phyloP scores from a whole-genome alignment of 192 early-diverging fungal genomes.

The Physocladia obscura region DNA sequence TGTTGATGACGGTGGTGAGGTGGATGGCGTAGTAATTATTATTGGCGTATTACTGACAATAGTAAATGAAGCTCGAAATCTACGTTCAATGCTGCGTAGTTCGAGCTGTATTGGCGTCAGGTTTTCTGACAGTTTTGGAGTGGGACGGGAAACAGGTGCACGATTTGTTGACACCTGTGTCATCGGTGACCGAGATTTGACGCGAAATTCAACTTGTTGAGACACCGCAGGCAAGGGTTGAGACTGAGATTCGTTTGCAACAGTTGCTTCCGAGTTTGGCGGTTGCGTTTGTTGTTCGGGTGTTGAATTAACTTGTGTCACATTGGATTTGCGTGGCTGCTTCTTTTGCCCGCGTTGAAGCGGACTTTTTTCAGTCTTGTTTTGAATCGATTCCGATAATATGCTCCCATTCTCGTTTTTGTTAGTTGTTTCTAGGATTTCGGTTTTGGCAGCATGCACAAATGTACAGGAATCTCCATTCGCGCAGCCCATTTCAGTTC shows the following conservation, averaged over 20 bases:
- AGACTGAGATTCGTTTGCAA: too few relatives aligned
- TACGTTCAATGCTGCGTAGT: conserved; percentile 9
- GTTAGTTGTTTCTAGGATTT: background rate
- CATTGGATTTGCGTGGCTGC: too few relatives aligned
- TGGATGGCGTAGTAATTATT: background rate
- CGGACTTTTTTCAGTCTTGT: too few relatives aligned
- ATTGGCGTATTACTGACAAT: conserved; percentile 1
- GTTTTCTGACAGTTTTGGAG: background rate
- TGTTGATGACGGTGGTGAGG: background rate
- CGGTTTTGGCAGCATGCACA: background rate
- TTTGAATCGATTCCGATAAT: background rate
- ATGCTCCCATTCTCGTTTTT: background rate
- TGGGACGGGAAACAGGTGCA: conserved; percentile 10
- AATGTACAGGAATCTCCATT: too few relatives aligned
- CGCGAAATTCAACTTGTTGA: too few relatives aligned
- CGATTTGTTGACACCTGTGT: background rate
- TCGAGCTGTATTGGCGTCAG: conserved; percentile 11
- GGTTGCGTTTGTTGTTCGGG: too few relatives aligned
- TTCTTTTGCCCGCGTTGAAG: too few relatives aligned
- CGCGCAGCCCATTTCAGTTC: too few relatives aligned
- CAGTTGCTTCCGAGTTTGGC: too few relatives aligned
- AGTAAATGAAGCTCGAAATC: conserved; percentile 1
- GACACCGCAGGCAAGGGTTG: too few relatives aligned
- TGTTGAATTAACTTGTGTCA: too few relatives aligned
- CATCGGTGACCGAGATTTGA: background rate